These are phyloP conservation scores for Coleophoma crateriformis DNA, from an alignment of 2,329 filamentous ascomycete species.

Conservation along the genomic window DNA sequence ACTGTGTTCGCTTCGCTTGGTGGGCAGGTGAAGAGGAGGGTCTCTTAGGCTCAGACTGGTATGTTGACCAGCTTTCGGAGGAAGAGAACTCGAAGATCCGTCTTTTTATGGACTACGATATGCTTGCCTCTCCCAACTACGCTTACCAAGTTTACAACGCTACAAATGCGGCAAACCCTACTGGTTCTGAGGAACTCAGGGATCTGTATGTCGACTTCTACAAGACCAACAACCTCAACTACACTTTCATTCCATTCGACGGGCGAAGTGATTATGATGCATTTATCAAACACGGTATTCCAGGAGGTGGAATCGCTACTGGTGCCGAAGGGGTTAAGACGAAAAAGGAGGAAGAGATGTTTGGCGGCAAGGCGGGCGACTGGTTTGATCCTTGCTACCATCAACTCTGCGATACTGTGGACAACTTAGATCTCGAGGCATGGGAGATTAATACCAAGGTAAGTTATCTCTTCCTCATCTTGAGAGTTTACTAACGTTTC, in stretches of 20 bases:
- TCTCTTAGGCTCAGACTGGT: slow-evolving; percentile 57
- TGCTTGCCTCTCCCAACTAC: slow-evolving; percentile 62
- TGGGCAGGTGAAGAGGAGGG: slow-evolving; percentile 65
- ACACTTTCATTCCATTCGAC: slow-evolving; percentile 69
- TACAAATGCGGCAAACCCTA: slow-evolving; percentile 64
- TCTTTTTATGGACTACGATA: slow-evolving; percentile 66
- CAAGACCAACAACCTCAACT: slow-evolving; percentile 52
- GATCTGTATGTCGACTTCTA: slow-evolving; percentile 66
- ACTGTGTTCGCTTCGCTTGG: slow-evolving; percentile 63
- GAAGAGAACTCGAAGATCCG: slow-evolving; percentile 59
- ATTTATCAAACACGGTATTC: slow-evolving; percentile 69
- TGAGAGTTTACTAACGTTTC: slow-evolving; percentile 15
- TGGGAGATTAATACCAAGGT: slow-evolving; percentile 58
- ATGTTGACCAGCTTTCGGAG: slow-evolving; percentile 46
- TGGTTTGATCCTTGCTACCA: slow-evolving; percentile 58
- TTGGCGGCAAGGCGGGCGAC: slow-evolving; percentile 63
- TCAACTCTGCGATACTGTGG: slow-evolving; percentile 53
- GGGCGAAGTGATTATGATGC: slow-evolving; percentile 76
- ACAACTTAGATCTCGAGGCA: slow-evolving; percentile 52
- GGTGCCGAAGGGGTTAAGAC: slow-evolving; percentile 76
- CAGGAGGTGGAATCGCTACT: slow-evolving; percentile 70
- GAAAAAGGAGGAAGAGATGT: slow-evolving; percentile 54
- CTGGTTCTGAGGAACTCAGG: slow-evolving; percentile 64
- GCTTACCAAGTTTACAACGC: slow-evolving; percentile 67
- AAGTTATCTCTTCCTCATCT: slow-evolving; percentile 13